Percentiles rank a stretch among this genome's conserved stretches.
Evolutionary conservation across 23 red algal species (phyloP).

Genomic region (Gracilaria vermiculophylla): DNA sequence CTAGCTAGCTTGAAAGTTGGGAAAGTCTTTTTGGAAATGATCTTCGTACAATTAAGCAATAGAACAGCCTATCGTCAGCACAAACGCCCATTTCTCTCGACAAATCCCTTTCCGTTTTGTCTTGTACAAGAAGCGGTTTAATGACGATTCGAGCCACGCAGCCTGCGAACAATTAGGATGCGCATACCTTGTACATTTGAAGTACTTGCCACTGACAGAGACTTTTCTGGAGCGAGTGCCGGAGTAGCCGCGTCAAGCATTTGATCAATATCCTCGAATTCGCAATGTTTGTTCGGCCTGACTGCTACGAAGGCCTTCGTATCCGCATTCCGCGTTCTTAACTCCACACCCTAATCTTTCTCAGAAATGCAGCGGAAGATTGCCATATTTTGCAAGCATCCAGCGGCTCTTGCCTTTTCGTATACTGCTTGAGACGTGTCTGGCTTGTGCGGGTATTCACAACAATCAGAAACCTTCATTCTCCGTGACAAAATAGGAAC

Average conservation of each 20-base stretch:
- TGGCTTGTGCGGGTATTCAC: background rate
- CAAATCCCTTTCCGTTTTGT: background rate
- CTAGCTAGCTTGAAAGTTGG: background rate
- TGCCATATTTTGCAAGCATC: background rate
- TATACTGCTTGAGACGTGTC: background rate
- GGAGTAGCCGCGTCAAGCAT: background rate
- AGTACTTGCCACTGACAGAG: no score
- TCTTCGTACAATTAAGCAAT: background rate
- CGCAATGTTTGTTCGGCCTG: background rate
- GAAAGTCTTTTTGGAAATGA: background rate
- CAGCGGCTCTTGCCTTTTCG: background rate
- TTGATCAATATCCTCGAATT: background rate
- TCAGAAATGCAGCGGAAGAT: background rate
- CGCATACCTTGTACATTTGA: background rate
- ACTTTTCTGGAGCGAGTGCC: background rate
- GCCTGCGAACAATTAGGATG: background rate
- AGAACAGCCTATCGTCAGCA: background rate
- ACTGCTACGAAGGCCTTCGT: no score
- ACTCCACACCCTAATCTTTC: background rate
- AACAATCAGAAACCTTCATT: background rate
- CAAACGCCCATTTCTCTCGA: background rate
- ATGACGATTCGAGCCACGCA: background rate
- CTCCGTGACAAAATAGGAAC: background rate
- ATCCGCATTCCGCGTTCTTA: background rate
- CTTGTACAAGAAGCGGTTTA: background rate